Base-by-base conservation (phyloP, 352 stramenopile species). In the Globisporangium apiculatum region DNA sequence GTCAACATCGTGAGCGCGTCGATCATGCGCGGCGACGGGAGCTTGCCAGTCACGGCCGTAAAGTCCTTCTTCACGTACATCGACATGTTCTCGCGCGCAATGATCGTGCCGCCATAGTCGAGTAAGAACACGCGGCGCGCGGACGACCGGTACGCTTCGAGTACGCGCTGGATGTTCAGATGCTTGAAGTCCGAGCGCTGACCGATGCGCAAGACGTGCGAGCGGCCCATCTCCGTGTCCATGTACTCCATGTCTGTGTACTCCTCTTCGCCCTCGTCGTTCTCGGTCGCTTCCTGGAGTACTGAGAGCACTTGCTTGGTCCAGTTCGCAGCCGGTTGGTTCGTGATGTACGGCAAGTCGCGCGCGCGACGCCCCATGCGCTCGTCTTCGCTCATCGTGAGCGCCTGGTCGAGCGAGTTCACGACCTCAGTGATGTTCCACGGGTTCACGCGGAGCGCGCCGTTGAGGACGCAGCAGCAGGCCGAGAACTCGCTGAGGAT, bases 1-100 rank as follows among this genome's bases (percentile, higher is more conserved):
- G 86, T 96, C 10, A 99, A 73, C 61, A 83, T 73, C 11, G 73
- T 71, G 53, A 99, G 59, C 0, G 94, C 89, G 11, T 97, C 75
- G 40, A 98, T 79, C 66, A 98, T 96, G 31, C 83, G 68, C 41
- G 67, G 67, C 40, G 89, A 91, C 24, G 95, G 95, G 55, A 93
- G 87, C 65, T 97, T 97, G 41, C 91, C 94, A 18, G 83, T 97
- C n/a, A 96, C 92, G 17, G 88, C 93, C 11, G 95, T 94, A 59
- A 98, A 98, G 68, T 94, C 81, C 58, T 97, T 93, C 72, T 98
- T 98, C 18, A 98, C 76, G 65, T 98, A 98, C 78, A 98, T 98
- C 51, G 89, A 90, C 62, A 92, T 93, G 61, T 94, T 93, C 58
- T 92, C 77, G 31, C 82, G 76, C 24, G 75, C 74, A 47, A 99